Percentiles rank a stretch among this genome's conserved stretches.
These are phyloP conservation scores for Podospora pseudocomata DNA, from an alignment of 495 filamentous ascomycete genomes.

Conservation along the genomic window DNA sequence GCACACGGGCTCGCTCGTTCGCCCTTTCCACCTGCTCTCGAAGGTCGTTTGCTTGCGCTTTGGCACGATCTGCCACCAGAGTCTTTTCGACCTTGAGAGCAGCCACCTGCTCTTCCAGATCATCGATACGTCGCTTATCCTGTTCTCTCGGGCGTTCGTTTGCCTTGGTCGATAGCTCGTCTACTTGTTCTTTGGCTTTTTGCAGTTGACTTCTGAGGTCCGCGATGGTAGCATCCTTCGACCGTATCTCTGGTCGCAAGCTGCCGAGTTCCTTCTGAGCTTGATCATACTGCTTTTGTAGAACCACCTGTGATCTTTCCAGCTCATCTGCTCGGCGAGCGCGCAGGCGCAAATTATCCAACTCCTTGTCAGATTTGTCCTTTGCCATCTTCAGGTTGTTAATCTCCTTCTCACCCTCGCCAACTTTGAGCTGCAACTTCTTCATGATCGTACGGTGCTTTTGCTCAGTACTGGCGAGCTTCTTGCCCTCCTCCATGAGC, in stretches of 20 bases:
- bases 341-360: slow-evolving; percentile 54
- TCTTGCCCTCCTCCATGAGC: slow-evolving; percentile 89
- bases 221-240: slow-evolving; percentile 60
- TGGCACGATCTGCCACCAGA: slow-evolving; percentile 63
- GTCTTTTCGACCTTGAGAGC: slow-evolving; percentile 73
- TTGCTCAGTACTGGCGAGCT: slow-evolving; percentile 78
- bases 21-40: slow-evolving; percentile 71
- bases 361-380: slow-evolving; percentile 65
- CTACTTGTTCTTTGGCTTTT: slow-evolving; percentile 61
- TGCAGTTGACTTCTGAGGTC: slow-evolving; percentile 68
- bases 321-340: slow-evolving; percentile 62
- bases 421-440: slow-evolving; percentile 63
- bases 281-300: slow-evolving; percentile 60
- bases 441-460: slow-evolving; percentile 79
- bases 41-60: slow-evolving; percentile 63
- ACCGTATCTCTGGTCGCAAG: slow-evolving; percentile 61
- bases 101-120: slow-evolving; percentile 71
- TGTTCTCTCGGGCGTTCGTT: slow-evolving; percentile 64
- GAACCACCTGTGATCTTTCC: slow-evolving; percentile 63
- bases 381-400: slow-evolving; percentile 59
- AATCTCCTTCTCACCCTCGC: slow-evolving; percentile 61
- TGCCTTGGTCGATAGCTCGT: slow-evolving; percentile 62
- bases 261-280: slow-evolving; percentile 65
- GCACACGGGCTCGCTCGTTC: slow-evolving; percentile 62
- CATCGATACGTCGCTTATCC: slow-evolving; percentile 60